These are phyloP conservation scores for Piper betle DNA, from an alignment of 164 flowering plant genomes.

Conservation along the genomic window DNA sequence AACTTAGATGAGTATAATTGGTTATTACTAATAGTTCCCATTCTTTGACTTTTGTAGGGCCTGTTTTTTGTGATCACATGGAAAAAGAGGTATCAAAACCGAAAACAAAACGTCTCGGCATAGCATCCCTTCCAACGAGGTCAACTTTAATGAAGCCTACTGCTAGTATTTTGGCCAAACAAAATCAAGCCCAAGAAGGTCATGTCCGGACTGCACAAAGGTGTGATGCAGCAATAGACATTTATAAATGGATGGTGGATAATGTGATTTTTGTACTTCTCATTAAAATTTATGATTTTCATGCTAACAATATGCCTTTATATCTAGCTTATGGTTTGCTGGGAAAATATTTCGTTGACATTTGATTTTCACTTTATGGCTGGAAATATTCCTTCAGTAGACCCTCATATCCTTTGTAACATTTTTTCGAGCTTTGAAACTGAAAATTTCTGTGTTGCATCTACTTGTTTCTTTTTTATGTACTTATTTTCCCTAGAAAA, in stretches of 20 bases:
- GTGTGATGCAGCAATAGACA: conserved; percentile 4
- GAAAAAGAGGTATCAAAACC: neutral
- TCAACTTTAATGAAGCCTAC: conserved; percentile 97
- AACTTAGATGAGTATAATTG: neutral
- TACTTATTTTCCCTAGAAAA: conserved; percentile 20
- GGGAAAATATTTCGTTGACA: too few relatives aligned
- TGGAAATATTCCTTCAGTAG: too few relatives aligned
- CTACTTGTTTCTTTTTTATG: conserved; percentile 20
- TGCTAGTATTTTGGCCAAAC: conserved; percentile 92
- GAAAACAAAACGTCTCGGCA: conserved; percentile 20
- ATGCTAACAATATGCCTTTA: too few relatives aligned
- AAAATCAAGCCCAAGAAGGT: conserved; percentile 28
- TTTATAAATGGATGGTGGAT: neutral
- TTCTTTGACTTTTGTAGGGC: neutral
- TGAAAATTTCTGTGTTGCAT: conserved; percentile 16
- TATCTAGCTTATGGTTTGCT: too few relatives aligned
- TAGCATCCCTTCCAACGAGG: conserved; percentile 28
- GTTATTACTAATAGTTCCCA: too few relatives aligned
- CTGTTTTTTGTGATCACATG: neutral
- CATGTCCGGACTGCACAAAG: conserved; percentile 20
- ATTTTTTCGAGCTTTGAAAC: conserved; percentile 19
- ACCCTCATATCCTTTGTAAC: too few relatives aligned
- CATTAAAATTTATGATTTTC: too few relatives aligned
- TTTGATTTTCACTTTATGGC: too few relatives aligned
- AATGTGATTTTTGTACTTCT: neutral